Evolutionary conservation across 2,329 filamentous ascomycete species (phyloP).

Genomic region (Drechslera avenae): DNA sequence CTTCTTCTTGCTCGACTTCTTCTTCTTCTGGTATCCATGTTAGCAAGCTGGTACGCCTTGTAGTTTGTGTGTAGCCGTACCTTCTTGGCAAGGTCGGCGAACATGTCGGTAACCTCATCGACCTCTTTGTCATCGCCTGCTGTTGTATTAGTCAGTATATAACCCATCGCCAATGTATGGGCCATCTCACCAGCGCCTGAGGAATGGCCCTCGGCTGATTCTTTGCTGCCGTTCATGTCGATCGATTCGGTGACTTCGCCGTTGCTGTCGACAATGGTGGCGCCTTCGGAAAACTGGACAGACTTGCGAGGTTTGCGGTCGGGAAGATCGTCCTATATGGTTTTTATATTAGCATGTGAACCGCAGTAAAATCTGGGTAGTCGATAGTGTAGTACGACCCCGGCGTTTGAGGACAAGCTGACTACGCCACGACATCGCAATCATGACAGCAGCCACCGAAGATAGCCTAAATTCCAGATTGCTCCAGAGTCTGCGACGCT

Average conservation of each 20-base stretch:
- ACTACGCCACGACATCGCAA: too few relatives aligned
- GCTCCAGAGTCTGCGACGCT: neutral
- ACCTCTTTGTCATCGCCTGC: slow-evolving; percentile 60
- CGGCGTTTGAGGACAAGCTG: too few relatives aligned
- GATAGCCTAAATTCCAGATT: neutral
- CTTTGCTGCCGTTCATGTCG: slow-evolving; percentile 73
- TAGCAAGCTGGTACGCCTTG: slow-evolving; percentile 1
- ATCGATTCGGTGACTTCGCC: slow-evolving; percentile 80
- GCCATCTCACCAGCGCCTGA: slow-evolving; percentile 33
- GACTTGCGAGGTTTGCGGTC: slow-evolving; percentile 85
- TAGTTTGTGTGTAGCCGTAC: slow-evolving; percentile 9
- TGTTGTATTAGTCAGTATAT: slow-evolving; percentile 30
- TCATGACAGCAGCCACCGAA: neutral
- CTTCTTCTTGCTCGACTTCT: slow-evolving; percentile 63
- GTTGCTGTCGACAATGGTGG: slow-evolving; percentile 86
- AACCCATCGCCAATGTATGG: slow-evolving; percentile 7
- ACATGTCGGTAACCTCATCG: slow-evolving; percentile 66
- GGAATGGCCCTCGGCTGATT: slow-evolving; percentile 77
- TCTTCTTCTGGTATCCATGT: slow-evolving; percentile 61
- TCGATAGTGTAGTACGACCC: too few relatives aligned
- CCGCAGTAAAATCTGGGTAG: neutral
- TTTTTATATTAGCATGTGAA: slow-evolving; percentile 26
- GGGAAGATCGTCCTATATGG: slow-evolving; percentile 50
- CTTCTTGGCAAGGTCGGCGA: slow-evolving; percentile 74
- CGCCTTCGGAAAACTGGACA: slow-evolving; percentile 88